Evolutionary conservation across 495 filamentous ascomycete species (phyloP).

Genomic region (Penicillium verhagenii): DNA sequence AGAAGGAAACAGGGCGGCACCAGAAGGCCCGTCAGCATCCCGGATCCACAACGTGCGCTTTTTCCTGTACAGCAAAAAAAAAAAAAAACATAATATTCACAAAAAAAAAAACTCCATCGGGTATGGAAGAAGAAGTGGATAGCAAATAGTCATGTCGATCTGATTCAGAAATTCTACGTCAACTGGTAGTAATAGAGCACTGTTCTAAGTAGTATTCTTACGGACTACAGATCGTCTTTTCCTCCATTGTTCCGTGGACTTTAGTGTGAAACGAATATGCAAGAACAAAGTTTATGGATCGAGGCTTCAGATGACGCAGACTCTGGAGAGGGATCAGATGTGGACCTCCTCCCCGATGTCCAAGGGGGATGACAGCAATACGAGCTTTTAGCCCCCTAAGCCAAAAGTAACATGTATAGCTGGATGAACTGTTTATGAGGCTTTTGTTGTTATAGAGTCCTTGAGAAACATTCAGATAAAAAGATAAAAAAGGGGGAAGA

Average conservation of each 20-base stretch:
- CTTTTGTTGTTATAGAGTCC: too few species aligned
- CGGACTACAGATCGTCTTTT: too few species aligned
- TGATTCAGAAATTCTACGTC: slow-evolving; percentile 22
- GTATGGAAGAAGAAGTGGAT: slow-evolving; percentile 25
- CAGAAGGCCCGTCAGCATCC: slow-evolving; percentile 36
- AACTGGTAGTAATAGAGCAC: too few species aligned
- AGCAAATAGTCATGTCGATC: slow-evolving; percentile 33
- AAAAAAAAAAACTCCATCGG: neutral
- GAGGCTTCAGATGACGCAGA: slow-evolving; percentile 9
- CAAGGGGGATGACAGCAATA: neutral
- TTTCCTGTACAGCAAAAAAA: slow-evolving; percentile 26
- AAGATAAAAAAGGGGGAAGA: neutral
- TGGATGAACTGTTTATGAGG: neutral
- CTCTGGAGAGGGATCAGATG: neutral
- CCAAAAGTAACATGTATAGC: neutral
- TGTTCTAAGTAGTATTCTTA: too few species aligned
- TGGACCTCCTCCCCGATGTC: neutral
- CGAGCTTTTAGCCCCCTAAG: neutral
- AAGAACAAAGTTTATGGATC: neutral
- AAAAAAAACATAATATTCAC: neutral
- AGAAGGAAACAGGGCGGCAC: slow-evolving; percentile 36
- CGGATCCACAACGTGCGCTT: slow-evolving; percentile 40
- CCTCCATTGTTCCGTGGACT: too few species aligned
- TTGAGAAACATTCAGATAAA: neutral
- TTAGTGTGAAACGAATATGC: slow-evolving; percentile 15